Percentiles rank a stretch among this genome's conserved stretches.
Conservation (phyloP, 1,284 basidiomycete species). For the Puccinia polysora region DNA sequence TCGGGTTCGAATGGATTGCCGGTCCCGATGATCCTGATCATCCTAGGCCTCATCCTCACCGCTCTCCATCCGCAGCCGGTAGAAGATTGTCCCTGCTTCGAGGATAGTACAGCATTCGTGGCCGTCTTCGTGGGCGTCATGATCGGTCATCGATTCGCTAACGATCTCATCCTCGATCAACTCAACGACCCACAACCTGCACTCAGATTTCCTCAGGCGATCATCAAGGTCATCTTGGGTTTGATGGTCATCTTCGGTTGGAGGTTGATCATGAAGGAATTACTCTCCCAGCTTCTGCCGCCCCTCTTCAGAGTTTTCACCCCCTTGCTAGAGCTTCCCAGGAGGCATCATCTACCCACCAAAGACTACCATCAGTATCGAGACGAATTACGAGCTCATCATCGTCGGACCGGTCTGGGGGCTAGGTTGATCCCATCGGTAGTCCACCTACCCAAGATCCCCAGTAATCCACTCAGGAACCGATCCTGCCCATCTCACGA, state of each 20-base stretch:
- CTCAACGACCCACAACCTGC: constrained; percentile 54
- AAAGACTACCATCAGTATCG: constrained; percentile 45
- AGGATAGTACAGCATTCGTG: constrained; percentile 89
- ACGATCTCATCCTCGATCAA: constrained; percentile 9
- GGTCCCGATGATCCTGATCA: constrained; percentile 68
- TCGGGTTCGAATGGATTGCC: too few relatives aligned
- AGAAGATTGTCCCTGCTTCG: constrained; percentile 96
- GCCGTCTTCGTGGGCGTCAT: constrained; percentile 75
- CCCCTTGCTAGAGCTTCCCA: constrained; percentile 53
- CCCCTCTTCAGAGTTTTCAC: constrained; percentile 72
- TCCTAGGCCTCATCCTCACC: constrained; percentile 66
- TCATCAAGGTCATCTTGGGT: constrained; percentile 57
- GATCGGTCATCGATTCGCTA: constrained; percentile 61
- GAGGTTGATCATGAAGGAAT: constrained; percentile 75
- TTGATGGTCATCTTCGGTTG: constrained; percentile 67
- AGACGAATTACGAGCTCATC: not conserved
- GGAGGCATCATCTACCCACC: constrained; percentile 48
- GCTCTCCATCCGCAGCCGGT: constrained; percentile 77
- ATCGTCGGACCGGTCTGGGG: constrained; percentile 3
- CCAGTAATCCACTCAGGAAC: constrained; percentile 5
- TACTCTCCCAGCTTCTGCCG: constrained; percentile 69
- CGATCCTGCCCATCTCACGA: not conserved
- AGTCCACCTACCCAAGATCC: constrained; percentile 19
- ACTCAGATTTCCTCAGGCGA: constrained; percentile 53
- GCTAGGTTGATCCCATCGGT: constrained; percentile 25